A percentile compares a stretch with the other conserved stretches of the same genome.
These are phyloP conservation scores for Candida fluviatilis DNA, from an alignment of 805 yeast genomes.

Conservation along the genomic window DNA sequence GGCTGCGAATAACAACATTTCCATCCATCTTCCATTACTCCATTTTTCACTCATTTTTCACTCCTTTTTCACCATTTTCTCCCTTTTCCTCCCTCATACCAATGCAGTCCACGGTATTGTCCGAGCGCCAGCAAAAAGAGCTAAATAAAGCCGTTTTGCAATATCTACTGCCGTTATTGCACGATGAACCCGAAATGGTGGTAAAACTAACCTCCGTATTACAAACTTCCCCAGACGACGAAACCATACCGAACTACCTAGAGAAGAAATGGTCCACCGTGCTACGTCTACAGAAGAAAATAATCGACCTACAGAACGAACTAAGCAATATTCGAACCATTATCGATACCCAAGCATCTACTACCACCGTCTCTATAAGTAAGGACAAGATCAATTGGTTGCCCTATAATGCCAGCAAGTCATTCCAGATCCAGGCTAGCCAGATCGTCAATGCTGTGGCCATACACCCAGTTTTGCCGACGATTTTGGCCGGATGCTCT, in stretches of 20 bases:
- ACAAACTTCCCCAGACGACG: slow-evolving; percentile 17
- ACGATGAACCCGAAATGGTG: slow-evolving; percentile 11
- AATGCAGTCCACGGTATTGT: slow-evolving; percentile 10
- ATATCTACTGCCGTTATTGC: slow-evolving; percentile 38
- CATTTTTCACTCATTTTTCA: too few species aligned
- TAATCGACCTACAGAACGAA: slow-evolving; percentile 65
- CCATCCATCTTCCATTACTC: too few species aligned
- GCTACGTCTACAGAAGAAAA: slow-evolving; percentile 68
- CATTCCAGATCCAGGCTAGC: slow-evolving; percentile 49
- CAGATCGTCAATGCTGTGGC: slow-evolving; percentile 58
- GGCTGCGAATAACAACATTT: too few species aligned
- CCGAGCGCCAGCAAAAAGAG: slow-evolving; percentile 36
- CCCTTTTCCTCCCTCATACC: too few species aligned
- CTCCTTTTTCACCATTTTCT: too few species aligned
- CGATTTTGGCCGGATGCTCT: slow-evolving; percentile 59
- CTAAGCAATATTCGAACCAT: slow-evolving; percentile 45
- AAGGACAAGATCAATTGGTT: slow-evolving; percentile 52
- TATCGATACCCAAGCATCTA: slow-evolving; percentile 26
- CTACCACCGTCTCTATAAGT: slow-evolving; percentile 8
- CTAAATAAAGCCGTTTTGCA: slow-evolving; percentile 46
- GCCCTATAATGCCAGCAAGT: slow-evolving; percentile 45
- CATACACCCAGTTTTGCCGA: slow-evolving; percentile 73
- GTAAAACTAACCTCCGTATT: slow-evolving; percentile 9
- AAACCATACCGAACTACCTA: slow-evolving; percentile 39
- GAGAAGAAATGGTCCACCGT: slow-evolving; percentile 89